Conservation (phyloP, 768 basidiomycete species). For the Pholiota microspora region DNA sequence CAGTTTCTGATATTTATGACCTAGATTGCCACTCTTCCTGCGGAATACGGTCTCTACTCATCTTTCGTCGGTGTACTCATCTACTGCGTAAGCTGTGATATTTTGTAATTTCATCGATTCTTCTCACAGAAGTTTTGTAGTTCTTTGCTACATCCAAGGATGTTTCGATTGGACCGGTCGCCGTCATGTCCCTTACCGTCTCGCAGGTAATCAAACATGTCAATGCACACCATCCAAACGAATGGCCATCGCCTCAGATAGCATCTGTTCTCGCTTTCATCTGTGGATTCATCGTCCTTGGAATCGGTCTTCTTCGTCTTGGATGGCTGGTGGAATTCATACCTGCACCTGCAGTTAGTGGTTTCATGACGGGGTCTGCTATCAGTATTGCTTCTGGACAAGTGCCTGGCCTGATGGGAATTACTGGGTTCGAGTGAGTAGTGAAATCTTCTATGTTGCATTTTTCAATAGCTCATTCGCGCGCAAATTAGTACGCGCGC, state of each 20-base stretch:
- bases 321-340: conserved; percentile 98
- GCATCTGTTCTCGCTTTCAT: conserved; percentile 84
- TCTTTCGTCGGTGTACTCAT: conserved; percentile 85
- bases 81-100: conserved; percentile 63
- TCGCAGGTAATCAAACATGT: conserved; percentile 78
- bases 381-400: conserved; percentile 88
- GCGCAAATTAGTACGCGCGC: conserved; percentile 66
- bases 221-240: conserved; percentile 45
- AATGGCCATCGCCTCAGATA: conserved; percentile 70
- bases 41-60: conserved; percentile 92
- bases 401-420: conserved; percentile 87
- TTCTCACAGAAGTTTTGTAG: conserved; percentile 31
- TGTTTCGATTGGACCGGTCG: conserved; percentile 98
- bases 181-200: conserved; percentile 93
- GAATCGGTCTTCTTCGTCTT: conserved; percentile 82
- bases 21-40: conserved; percentile 79
- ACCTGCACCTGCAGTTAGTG: conserved; percentile 78
- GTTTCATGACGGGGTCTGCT: conserved; percentile 98
- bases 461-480: conserved; percentile 7
- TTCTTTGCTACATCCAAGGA: conserved; percentile 98
- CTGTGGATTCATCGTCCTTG: conserved; percentile 88
- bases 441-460: neutral
- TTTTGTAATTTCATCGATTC: neutral
- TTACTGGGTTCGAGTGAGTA: conserved; percentile 76
- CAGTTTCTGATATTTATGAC: neutral